phyloP scores from a whole-genome alignment of 139 green algal genomes.

The Helicosporidium sp. region DNA sequence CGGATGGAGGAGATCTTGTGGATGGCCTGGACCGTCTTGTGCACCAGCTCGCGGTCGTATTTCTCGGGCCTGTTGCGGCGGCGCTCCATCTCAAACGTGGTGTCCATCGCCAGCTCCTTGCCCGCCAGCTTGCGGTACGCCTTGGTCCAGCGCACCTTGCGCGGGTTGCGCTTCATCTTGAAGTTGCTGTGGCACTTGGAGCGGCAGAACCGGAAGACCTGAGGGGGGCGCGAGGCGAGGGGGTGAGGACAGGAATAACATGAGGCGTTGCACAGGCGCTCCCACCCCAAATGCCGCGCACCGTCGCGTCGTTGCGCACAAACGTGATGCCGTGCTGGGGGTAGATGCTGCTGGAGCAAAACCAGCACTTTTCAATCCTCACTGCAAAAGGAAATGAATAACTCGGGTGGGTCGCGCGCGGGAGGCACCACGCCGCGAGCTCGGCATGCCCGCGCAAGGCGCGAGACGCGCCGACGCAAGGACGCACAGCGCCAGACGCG shows the following conservation, averaged over 20 bases:
- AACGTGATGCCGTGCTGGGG: slow-evolving; percentile 90
- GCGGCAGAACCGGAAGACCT: slow-evolving; percentile 89
- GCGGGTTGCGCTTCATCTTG: slow-evolving; percentile 98
- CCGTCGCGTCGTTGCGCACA: slow-evolving; percentile 80
- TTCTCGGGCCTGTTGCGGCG: slow-evolving; percentile 79
- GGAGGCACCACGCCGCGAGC: not conserved
- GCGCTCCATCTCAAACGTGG: slow-evolving; percentile 92
- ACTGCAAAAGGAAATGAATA: too few relatives aligned
- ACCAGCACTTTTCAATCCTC: slow-evolving; percentile 98
- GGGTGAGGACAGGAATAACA: too few relatives aligned
- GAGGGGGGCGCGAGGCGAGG: not conserved
- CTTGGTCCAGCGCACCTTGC: slow-evolving; percentile 96
- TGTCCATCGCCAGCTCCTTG: slow-evolving; percentile 84
- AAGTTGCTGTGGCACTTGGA: slow-evolving; percentile 99
- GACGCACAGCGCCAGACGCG: not conserved
- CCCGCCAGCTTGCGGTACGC: slow-evolving; percentile 79
- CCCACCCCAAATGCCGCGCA: slow-evolving; percentile 4
- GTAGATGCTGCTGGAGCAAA: slow-evolving; percentile 89
- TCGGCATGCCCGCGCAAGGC: not conserved
- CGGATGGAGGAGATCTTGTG: slow-evolving; percentile 64
- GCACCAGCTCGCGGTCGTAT: slow-evolving; percentile 82
- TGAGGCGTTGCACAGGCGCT: not conserved
- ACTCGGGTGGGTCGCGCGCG: too few relatives aligned
- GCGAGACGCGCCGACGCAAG: not conserved
- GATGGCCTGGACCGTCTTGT: slow-evolving; percentile 82